phyloP scores from a whole-genome alignment of 192 early-diverging fungal species.

The Podila epigama region DNA sequence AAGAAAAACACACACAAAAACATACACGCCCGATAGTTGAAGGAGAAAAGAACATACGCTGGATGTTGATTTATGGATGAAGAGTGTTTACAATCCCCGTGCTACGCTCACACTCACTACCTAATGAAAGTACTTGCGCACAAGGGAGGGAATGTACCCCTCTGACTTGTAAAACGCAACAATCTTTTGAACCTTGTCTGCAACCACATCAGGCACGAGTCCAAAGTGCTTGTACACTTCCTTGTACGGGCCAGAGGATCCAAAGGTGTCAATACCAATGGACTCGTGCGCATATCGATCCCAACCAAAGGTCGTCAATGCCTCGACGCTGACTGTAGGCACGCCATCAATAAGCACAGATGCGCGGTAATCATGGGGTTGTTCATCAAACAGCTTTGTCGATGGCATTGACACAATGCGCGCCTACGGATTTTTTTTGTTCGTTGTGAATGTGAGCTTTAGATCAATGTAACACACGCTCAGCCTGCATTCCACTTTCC shows the following conservation, averaged over 20 bases:
- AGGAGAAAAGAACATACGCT: too few relatives aligned
- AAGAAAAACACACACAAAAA: too few relatives aligned
- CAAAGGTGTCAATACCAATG: constrained; percentile 91
- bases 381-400: constrained; percentile 86
- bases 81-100: too few relatives aligned
- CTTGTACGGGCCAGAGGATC: constrained; percentile 82
- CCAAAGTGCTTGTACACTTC: constrained; percentile 88
- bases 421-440: constrained; percentile 38
- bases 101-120: too few relatives aligned
- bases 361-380: constrained; percentile 80
- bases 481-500: too few relatives aligned
- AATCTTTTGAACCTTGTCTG: constrained; percentile 80
- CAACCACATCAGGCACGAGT: constrained; percentile 77
- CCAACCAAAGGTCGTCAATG: constrained; percentile 89
- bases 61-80: too few relatives aligned
- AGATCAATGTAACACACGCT: too few relatives aligned
- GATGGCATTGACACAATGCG: constrained; percentile 96
- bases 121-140: constrained; percentile 49
- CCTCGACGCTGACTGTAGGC: constrained; percentile 91
- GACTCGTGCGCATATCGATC: constrained; percentile 87
- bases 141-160: constrained; percentile 52
- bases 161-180: constrained; percentile 77
- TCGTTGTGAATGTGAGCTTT: too few relatives aligned
- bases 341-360: constrained; percentile 81
- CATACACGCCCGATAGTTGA: too few relatives aligned